Conservation (phyloP, 371 early-diverging fungal species). For the Zancudomyces culisetae region DNA sequence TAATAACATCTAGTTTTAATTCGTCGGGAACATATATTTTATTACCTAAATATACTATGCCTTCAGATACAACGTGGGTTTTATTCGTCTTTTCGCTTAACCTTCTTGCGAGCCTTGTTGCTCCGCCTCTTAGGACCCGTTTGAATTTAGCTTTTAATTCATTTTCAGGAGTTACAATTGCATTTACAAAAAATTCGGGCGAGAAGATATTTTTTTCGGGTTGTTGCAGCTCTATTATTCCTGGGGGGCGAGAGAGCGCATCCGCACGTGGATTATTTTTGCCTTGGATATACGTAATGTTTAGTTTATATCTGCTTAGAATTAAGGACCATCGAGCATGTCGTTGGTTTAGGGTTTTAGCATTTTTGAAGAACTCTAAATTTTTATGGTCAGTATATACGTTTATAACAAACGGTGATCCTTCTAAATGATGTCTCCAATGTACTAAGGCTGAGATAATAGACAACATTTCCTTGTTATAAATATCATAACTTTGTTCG, state of each 20-base stretch:
- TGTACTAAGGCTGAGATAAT: not conserved
- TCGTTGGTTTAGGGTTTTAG: no score
- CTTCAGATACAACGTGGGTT: no score
- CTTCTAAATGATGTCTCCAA: not conserved
- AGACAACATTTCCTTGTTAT: not conserved
- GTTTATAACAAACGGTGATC: not conserved
- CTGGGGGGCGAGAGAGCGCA: not conserved
- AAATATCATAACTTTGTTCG: not conserved
- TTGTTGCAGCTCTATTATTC: not conserved
- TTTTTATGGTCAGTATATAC: not conserved
- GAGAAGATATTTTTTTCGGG: not conserved
- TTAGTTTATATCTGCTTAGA: not conserved
- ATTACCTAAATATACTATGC: not conserved
- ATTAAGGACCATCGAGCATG: not conserved
- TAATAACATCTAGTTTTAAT: not conserved
- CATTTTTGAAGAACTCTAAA: not conserved
- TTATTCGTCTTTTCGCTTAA: not conserved
- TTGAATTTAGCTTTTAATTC: not conserved
- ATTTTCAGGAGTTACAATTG: not conserved
- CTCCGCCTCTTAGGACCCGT: not conserved
- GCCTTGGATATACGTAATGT: not conserved
- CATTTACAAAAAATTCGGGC: not conserved
- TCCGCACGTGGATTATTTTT: not conserved
- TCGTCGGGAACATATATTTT: slow-evolving; percentile 1
- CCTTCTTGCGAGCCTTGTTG: not conserved